Evolutionary conservation across 441 rosid genomes (phyloP).

Genomic region (Melianthus villosus): DNA sequence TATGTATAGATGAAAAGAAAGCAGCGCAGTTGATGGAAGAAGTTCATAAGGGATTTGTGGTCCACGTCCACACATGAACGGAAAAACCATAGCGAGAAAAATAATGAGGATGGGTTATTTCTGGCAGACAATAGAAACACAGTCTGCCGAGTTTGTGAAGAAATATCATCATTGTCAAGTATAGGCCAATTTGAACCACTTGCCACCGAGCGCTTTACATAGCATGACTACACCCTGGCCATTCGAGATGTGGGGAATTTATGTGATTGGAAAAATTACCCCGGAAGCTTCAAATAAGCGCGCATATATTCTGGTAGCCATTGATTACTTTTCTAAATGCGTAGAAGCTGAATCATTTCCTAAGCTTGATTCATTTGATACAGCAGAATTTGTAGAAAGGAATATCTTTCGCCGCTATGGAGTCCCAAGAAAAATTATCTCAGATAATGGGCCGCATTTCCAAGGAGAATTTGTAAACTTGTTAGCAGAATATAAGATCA

Average conservation of each 20-base stretch:
- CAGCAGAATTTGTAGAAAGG: background rate
- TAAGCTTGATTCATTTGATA: background rate
- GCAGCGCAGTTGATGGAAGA: background rate
- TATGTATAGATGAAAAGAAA: background rate
- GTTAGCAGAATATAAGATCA: background rate
- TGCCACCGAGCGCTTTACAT: background rate
- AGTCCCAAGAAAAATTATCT: background rate
- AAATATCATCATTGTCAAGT: background rate
- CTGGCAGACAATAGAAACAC: background rate
- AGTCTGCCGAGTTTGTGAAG: background rate
- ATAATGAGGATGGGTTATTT: background rate
- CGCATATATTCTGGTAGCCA: background rate
- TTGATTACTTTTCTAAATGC: background rate
- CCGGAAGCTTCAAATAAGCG: background rate
- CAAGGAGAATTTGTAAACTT: background rate
- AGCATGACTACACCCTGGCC: background rate
- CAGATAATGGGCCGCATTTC: background rate
- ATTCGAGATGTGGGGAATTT: background rate
- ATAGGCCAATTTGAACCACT: background rate
- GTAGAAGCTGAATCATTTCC: background rate
- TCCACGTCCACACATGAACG: background rate
- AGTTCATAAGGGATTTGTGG: background rate
- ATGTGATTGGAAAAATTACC: background rate
- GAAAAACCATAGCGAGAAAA: background rate
- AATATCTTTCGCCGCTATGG: background rate